These are phyloP conservation scores for Paracoccidioides brasiliensis DNA, from an alignment of 2,329 filamentous ascomycete genomes.

Conservation along the genomic window DNA sequence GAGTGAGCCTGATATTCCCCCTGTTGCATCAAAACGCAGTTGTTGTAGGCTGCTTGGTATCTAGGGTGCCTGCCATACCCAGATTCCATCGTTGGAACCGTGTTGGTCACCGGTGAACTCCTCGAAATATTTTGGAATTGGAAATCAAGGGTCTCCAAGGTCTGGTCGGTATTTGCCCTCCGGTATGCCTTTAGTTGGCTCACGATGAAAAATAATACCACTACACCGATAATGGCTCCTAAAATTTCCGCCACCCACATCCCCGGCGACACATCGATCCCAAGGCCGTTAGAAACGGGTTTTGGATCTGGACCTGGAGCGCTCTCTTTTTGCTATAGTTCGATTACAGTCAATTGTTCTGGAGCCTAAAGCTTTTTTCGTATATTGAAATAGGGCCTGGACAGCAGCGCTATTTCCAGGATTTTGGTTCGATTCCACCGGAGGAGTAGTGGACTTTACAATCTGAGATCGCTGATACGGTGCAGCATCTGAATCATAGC, in stretches of 20 bases:
- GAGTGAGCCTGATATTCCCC: too few relatives aligned
- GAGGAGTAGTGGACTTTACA: not conserved
- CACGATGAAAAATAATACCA: not conserved
- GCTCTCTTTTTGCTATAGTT: not conserved
- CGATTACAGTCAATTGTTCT: not conserved
- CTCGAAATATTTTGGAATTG: too few relatives aligned
- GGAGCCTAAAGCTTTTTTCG: not conserved
- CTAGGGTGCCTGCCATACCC: too few relatives aligned
- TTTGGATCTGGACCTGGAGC: too few relatives aligned
- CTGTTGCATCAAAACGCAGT: too few relatives aligned
- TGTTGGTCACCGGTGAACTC: too few relatives aligned
- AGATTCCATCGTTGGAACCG: too few relatives aligned
- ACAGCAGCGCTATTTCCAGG: not conserved
- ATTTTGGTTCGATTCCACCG: not conserved
- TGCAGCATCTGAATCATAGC: constrained; percentile 23
- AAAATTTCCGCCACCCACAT: not conserved
- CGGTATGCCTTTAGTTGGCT: not conserved
- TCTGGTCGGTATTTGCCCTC: too few relatives aligned
- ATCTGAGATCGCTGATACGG: constrained; percentile 17
- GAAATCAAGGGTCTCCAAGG: too few relatives aligned
- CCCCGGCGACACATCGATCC: not conserved
- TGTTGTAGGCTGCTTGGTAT: too few relatives aligned
- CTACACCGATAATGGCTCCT: not conserved
- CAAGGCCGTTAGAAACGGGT: too few relatives aligned
- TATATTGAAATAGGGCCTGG: not conserved